Evolutionary conservation across 2,329 filamentous ascomycete species (phyloP), one percentile per base, ranked within the genome.

Genomic region (Dactylonectria estremocensis): DNA sequence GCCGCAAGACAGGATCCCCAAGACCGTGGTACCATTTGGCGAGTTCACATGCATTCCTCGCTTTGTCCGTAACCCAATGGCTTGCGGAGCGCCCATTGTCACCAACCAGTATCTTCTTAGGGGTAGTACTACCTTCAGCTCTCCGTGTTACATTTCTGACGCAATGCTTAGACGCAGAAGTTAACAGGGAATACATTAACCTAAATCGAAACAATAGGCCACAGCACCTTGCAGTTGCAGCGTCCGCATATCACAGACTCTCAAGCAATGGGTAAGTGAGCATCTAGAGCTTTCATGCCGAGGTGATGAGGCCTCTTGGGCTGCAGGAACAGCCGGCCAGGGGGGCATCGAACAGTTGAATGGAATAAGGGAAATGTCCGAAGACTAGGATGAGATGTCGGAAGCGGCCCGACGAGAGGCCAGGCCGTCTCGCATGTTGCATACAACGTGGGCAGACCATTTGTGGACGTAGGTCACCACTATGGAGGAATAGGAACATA

Each of bases 141-240:
- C 14, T 16, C 37, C 18, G 40, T 24, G n/a, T 18, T 49, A 9
- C 20, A 10, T 28, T 48, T n/a, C 61, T 64, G n/a, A 68, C 56
- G 16, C 16, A 46, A n/a, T 13, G 2, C 24, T 33, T 22, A 24
- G 24, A 7, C 22, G n/a, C 28, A 64, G 64, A 60, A 50, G 55
- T 60, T 11, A 66, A 68, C 31, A n/a, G 13, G 20, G 68, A 70
- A 20, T 70, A 66, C 40, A 70, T 70, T 35, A 68, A 68, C 28
- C 61, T 70, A 2, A 68, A 68, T 35, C 66, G 68, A 18, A 70
- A 68, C 24, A 70, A 70, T 6, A 66, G 7, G 33, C 68, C 68
- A 20, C 68, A 70, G 33, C 66, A 70, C 35, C 52, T 66, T 49
- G 66, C 46, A 11, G 18, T n/a, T 50, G 24, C 54, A 45, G 14